Evolutionary conservation across 371 early-diverging fungal genomes (phyloP).

Genomic region (Entomophthora muscae): DNA sequence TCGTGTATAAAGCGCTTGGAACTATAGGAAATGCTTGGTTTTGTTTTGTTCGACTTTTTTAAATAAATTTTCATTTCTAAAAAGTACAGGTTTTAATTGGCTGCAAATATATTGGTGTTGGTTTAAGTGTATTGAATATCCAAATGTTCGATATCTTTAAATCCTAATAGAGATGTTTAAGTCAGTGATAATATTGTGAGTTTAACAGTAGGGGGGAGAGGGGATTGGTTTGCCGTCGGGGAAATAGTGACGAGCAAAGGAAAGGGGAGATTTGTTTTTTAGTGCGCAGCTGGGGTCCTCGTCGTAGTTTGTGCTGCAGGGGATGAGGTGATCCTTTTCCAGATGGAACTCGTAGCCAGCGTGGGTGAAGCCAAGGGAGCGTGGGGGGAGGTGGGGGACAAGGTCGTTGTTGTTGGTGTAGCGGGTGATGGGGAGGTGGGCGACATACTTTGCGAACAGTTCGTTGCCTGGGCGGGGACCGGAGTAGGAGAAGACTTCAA

Average conservation of each 20-base stretch:
- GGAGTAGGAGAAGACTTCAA: background rate
- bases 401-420: conserved; percentile 1
- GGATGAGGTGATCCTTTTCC: background rate
- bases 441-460: background rate
- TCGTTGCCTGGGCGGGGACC: background rate
- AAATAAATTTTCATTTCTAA: no score
- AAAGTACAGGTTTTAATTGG: no score
- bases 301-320: background rate
- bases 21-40: no score
- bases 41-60: no score
- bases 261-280: background rate
- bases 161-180: no score
- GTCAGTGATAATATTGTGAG: no score
- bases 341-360: background rate
- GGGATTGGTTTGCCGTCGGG: background rate
- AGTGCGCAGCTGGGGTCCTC: conserved; percentile 1
- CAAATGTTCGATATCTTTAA: no score
- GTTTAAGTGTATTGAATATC: no score
- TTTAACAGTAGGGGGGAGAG: conserved; percentile 4
- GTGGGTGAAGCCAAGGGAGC: background rate
- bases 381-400: background rate
- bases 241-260: background rate
- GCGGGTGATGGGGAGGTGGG: background rate
- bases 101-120: no score
- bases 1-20: no score